A percentile compares a stretch with the other conserved stretches of the same genome.
Conservation (phyloP, 176 grass and related monocot species). For the Puya raimondii region DNA sequence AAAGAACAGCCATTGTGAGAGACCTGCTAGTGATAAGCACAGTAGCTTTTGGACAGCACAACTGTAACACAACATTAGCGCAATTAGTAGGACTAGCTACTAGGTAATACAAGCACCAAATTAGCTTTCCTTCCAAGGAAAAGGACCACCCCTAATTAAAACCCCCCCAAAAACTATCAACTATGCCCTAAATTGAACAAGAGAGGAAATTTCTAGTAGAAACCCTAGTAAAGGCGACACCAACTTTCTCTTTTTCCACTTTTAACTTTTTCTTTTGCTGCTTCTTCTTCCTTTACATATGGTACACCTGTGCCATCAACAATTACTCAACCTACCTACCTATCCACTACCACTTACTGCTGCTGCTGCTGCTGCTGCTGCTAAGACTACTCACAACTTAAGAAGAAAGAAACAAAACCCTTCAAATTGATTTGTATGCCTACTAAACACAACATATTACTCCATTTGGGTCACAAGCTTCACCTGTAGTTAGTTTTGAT, state of each 20-base stretch:
- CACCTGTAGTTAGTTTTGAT: conserved; percentile 23
- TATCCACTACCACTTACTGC: conserved; percentile 20
- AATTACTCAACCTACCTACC: conserved; percentile 12
- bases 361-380: too few species aligned
- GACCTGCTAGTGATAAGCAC: too few species aligned
- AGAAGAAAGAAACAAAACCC: conserved; percentile 8
- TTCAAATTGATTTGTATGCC: conserved; percentile 31
- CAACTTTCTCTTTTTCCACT: not conserved
- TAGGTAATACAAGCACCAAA: too few species aligned
- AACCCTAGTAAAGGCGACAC: not conserved
- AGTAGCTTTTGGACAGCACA: too few species aligned
- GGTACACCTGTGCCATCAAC: conserved; percentile 9
- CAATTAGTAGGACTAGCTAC: too few species aligned
- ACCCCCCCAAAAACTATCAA: not conserved
- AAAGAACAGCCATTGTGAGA: too few species aligned
- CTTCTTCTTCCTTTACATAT: conserved; percentile 34
- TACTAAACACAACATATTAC: conserved; percentile 2
- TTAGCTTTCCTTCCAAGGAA: too few species aligned
- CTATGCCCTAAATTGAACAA: not conserved
- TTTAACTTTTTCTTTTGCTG: conserved; percentile 10
- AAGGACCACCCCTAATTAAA: not conserved
- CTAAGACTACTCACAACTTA: conserved; percentile 10
- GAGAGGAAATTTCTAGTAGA: not conserved
- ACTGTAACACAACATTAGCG: too few species aligned
- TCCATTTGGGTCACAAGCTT: not conserved